Evolutionary conservation across 2,329 filamentous ascomycete genomes (phyloP).

Genomic region (Verticillium zaregamsianum): DNA sequence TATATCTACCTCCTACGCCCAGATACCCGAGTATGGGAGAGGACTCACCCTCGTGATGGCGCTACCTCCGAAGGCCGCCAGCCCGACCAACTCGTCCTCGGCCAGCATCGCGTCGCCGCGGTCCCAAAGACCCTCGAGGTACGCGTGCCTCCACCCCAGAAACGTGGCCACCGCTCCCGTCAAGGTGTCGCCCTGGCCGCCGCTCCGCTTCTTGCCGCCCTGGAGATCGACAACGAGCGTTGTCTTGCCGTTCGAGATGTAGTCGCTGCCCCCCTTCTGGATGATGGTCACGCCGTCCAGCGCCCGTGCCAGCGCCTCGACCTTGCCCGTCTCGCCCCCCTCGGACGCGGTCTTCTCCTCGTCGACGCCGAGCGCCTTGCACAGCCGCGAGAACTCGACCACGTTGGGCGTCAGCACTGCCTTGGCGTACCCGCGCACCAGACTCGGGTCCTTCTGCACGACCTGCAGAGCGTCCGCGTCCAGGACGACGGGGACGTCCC

Average conservation of each 20-base stretch:
- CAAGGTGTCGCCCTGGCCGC: slow-evolving; percentile 92
- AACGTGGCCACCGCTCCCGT: slow-evolving; percentile 88
- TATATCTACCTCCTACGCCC: background rate
- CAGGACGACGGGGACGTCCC: slow-evolving; percentile 74
- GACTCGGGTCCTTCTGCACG: slow-evolving; percentile 68
- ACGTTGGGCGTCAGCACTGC: slow-evolving; percentile 94
- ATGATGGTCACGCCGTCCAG: slow-evolving; percentile 87
- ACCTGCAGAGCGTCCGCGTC: slow-evolving; percentile 87
- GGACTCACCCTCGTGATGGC: slow-evolving; percentile 74
- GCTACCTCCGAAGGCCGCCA: slow-evolving; percentile 84
- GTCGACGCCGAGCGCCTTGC: slow-evolving; percentile 69
- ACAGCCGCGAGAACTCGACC: slow-evolving; percentile 82
- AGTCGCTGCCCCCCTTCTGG: slow-evolving; percentile 81
- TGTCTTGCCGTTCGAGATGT: slow-evolving; percentile 73
- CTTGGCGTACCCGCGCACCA: slow-evolving; percentile 75
- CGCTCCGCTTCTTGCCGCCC: slow-evolving; percentile 84
- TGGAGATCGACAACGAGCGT: slow-evolving; percentile 74
- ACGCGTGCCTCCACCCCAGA: slow-evolving; percentile 82
- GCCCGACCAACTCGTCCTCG: slow-evolving; percentile 59
- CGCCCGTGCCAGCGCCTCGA: slow-evolving; percentile 65
- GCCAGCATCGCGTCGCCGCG: slow-evolving; percentile 26
- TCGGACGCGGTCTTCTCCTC: slow-evolving; percentile 33
- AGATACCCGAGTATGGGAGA: background rate
- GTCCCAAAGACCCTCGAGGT: slow-evolving; percentile 75
- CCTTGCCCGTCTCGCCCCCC: slow-evolving; percentile 36